A percentile compares a stretch with the other conserved stretches of the same genome.
These are phyloP conservation scores for Eleusine indica DNA, from an alignment of 176 grass and related monocot genomes.

Conservation along the genomic window DNA sequence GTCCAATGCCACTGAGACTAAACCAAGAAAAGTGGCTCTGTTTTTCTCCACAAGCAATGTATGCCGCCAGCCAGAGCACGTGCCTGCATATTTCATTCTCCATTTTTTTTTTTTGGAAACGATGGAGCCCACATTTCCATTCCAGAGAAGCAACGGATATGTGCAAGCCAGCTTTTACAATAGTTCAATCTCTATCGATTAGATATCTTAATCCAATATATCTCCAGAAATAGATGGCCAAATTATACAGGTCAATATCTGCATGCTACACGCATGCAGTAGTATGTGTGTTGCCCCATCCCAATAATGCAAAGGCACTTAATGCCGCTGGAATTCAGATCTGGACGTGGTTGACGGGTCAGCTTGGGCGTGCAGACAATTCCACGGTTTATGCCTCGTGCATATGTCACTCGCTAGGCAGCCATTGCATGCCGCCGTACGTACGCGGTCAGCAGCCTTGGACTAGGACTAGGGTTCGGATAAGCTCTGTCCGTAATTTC, in stretches of 20 bases:
- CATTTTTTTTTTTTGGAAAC: no score
- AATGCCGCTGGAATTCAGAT: neutral
- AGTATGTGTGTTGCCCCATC: neutral
- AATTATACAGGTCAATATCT: neutral
- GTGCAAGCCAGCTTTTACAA: no score
- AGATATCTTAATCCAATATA: neutral
- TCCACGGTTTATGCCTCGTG: neutral
- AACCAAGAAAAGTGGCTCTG: neutral
- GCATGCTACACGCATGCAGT: neutral
- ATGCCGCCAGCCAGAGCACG: neutral
- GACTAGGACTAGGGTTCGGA: neutral
- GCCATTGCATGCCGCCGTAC: neutral
- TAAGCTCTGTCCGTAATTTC: neutral
- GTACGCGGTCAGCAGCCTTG: neutral
- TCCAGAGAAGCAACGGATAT: no score
- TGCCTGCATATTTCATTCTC: neutral
- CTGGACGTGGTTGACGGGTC: neutral
- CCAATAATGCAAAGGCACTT: neutral
- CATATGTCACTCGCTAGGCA: neutral
- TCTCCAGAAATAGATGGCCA: neutral
- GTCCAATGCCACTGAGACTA: neutral
- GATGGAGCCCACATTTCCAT: no score
- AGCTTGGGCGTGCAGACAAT: neutral
- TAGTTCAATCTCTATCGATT: no score
- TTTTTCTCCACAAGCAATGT: neutral